phyloP scores from a whole-genome alignment of 2,329 filamentous ascomycete species.

The Pezizomycotina sp. region DNA sequence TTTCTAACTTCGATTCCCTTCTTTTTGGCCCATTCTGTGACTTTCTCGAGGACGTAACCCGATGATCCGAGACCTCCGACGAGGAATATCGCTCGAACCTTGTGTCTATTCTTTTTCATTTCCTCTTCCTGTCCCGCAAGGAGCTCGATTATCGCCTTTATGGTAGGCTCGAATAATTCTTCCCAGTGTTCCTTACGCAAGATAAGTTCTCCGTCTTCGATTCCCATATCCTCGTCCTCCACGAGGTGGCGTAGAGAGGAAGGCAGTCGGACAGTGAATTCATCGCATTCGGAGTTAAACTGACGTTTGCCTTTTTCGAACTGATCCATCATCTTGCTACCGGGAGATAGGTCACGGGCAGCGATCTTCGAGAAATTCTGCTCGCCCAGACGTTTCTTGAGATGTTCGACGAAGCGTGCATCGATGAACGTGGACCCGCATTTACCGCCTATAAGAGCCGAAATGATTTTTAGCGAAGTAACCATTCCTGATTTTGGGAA shows the following conservation, averaged over 20 bases:
- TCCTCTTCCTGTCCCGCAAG: constrained; percentile 13
- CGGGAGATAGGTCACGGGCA: constrained; percentile 24
- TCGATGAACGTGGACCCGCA: constrained; percentile 38
- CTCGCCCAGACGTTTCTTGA: constrained; percentile 33
- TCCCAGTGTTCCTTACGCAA: constrained; percentile 14
- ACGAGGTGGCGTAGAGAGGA: neutral
- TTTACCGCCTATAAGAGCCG: too few species aligned
- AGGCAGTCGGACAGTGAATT: constrained; percentile 1
- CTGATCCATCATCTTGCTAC: constrained; percentile 29
- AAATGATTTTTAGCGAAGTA: too few species aligned
- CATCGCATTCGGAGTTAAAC: constrained; percentile 4
- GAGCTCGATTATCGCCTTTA: constrained; percentile 14
- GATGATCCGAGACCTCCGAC: constrained; percentile 17
- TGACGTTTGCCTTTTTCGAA: constrained; percentile 30
- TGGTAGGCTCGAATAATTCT: constrained; percentile 10
- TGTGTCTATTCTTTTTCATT: constrained; percentile 6
- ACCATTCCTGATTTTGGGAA: too few species aligned
- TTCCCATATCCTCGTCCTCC: constrained; percentile 2
- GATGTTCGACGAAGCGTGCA: constrained; percentile 33
- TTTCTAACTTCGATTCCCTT: constrained; percentile 12
- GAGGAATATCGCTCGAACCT: constrained; percentile 9
- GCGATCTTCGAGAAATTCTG: constrained; percentile 33
- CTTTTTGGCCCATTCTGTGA: constrained; percentile 13
- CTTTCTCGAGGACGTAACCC: constrained; percentile 12
- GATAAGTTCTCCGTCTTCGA: constrained; percentile 16